Evolutionary conservation across 2,329 filamentous ascomycete species (phyloP), one percentile per base, ranked within the genome.

Genomic region (Sporothrix inflata): DNA sequence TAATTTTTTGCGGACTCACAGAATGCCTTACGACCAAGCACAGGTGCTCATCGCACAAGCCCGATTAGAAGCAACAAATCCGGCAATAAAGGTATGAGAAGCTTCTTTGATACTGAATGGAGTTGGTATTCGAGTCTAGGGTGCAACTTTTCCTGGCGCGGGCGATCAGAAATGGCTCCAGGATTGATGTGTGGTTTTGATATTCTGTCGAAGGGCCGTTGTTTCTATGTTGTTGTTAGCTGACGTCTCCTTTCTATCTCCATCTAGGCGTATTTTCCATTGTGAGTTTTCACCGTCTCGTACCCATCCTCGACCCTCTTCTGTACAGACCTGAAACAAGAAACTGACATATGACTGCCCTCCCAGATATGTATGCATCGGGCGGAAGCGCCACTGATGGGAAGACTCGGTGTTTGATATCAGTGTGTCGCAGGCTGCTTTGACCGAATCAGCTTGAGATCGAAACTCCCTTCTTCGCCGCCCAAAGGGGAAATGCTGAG

Each of bases 331-430:
- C 27, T 4, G n/a, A 19, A n/a, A n/a, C 19, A 12, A 19, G 11
- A 65, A 7, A 45, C 60, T 65, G 21, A 65, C 21, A 27, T 3
- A 42, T 19, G 19, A 21, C 30, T 11, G 16, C 3, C 24, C 38
- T 30, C 5, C 12, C 72, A 89, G 88, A 74, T 89, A 90, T 77
- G 86, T 90, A 49, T 90, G 87, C 74, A 89, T 90, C 75, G 89
- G 88, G 67, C 84, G 84, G 74, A 91, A 90, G 75, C 85, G 86
- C n/a, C 65, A 14, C 27, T 49, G 45, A 67, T 24, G 4, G 5
- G 27, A n/a, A 45, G 34, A 4, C 42, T 3, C 4, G 45, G 42
- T 4, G 24, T 34, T 2, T 24, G 12, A 45, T 21, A 21, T 49
- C 8, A n/a, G 19, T 5, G 21, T 30, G 24, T 24, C 16, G 21